A percentile compares a stretch with the other conserved stretches of the same genome.
Conservation (phyloP, 1,284 basidiomycete species). For the Phylloporus sp. region DNA sequence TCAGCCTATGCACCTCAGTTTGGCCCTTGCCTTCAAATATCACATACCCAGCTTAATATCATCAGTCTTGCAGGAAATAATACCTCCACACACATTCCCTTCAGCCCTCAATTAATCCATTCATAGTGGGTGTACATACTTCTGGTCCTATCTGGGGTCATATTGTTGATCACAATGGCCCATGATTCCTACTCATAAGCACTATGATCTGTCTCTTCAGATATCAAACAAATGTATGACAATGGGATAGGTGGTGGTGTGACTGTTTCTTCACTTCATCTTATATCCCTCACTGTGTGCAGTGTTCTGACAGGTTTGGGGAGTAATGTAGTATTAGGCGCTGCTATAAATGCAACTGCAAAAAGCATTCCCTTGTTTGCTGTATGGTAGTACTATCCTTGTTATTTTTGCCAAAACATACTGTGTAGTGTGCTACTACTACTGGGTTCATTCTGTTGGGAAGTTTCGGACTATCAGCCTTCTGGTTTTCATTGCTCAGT, state of each 20-base stretch:
- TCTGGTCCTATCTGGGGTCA: conserved; percentile 72
- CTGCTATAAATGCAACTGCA: conserved; percentile 66
- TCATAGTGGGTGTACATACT: conserved; percentile 60
- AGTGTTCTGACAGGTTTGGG: conserved; percentile 65
- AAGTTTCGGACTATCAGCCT: conserved; percentile 86
- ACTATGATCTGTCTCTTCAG: conserved; percentile 58
- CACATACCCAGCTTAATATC: conserved; percentile 77
- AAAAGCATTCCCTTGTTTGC: conserved; percentile 62
- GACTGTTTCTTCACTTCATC: conserved; percentile 30
- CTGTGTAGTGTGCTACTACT: conserved; percentile 64
- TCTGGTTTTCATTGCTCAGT: conserved; percentile 74
- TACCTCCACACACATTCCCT: conserved; percentile 30
- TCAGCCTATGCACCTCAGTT: conserved; percentile 83
- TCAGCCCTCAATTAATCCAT: conserved; percentile 5
- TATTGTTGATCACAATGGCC: conserved; percentile 67
- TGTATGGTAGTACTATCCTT: conserved; percentile 38
- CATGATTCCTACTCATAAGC: conserved; percentile 50
- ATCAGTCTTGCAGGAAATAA: conserved; percentile 73
- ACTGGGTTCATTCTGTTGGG: conserved; percentile 78
- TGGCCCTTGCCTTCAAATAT: conserved; percentile 66
- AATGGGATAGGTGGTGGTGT: conserved; percentile 40
- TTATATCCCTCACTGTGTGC: conserved; percentile 51
- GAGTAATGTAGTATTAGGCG: conserved; percentile 59
- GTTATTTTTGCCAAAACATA: background rate
- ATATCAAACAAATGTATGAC: conserved; percentile 67